These are phyloP conservation scores for Cyberlindnera lachancei DNA, from an alignment of 805 yeast species.

Conservation along the genomic window DNA sequence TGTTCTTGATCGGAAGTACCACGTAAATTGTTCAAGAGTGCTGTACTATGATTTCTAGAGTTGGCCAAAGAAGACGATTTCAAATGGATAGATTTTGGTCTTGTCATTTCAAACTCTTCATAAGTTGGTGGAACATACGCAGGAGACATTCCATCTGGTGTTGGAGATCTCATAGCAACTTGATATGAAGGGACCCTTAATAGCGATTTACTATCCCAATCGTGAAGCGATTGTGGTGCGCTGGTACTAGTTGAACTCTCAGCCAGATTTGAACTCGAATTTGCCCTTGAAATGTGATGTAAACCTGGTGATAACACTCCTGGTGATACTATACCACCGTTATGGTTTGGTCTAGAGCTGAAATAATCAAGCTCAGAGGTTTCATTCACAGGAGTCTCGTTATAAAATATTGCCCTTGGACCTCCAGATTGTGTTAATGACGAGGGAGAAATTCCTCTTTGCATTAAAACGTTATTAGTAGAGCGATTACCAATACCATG, in stretches of 20 bases:
- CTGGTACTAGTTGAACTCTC: neutral
- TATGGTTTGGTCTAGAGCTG: slow-evolving; percentile 12
- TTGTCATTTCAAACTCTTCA: slow-evolving; percentile 15
- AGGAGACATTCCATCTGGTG: slow-evolving; percentile 58
- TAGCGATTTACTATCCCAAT: slow-evolving; percentile 37
- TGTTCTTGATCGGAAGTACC: slow-evolving; percentile 9
- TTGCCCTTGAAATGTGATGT: slow-evolving; percentile 52
- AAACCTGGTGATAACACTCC: slow-evolving; percentile 45
- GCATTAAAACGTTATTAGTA: too few relatives aligned
- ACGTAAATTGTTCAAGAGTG: slow-evolving; percentile 16
- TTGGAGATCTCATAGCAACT: slow-evolving; percentile 60
- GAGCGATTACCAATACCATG: too few relatives aligned
- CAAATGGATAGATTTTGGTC: slow-evolving; percentile 22
- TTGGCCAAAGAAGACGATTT: slow-evolving; percentile 21
- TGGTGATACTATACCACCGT: slow-evolving; percentile 26
- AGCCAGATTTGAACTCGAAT: slow-evolving; percentile 34
- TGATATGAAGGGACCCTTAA: slow-evolving; percentile 80
- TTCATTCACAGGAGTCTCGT: slow-evolving; percentile 21
- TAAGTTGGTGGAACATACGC: slow-evolving; percentile 35
- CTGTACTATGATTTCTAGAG: slow-evolving; percentile 22
- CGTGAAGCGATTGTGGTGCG: slow-evolving; percentile 15
- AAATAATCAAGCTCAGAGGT: slow-evolving; percentile 29
- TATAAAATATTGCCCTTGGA: slow-evolving; percentile 12
- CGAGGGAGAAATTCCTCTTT: too few relatives aligned
- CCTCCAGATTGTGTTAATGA: neutral